These are phyloP conservation scores for Fonsecaea pugnacius DNA, from an alignment of 2,329 filamentous ascomycete genomes.

Conservation along the genomic window DNA sequence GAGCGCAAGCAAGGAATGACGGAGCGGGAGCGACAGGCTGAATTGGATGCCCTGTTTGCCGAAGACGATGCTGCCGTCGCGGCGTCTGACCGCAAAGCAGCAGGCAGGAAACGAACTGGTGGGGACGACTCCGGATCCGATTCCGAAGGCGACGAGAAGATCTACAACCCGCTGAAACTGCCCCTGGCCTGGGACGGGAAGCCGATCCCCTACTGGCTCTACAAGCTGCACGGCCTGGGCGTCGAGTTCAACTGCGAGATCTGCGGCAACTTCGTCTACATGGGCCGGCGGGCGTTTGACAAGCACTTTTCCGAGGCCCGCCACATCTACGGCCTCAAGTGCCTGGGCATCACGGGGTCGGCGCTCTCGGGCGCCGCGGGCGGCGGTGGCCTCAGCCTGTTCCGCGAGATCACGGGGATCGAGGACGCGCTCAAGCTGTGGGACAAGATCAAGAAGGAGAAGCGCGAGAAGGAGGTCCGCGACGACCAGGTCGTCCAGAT, in stretches of 20 bases:
- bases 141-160: constrained; percentile 78
- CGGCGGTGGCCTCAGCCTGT: constrained; percentile 75
- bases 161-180: constrained; percentile 96
- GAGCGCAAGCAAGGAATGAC: constrained; percentile 98
- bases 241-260: constrained; percentile 96
- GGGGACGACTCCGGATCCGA: constrained; percentile 67
- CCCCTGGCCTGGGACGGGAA: constrained; percentile 98
- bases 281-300: constrained; percentile 92
- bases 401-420: constrained; percentile 91
- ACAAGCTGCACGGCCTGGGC: constrained; percentile 92
- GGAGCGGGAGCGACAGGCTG: constrained; percentile 89
- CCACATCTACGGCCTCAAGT: constrained; percentile 92
- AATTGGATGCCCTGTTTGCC: constrained; percentile 82
- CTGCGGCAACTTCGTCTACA: constrained; percentile 98
- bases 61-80: constrained; percentile 55
- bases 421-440: constrained; percentile 85
- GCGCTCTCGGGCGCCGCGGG: constrained; percentile 22
- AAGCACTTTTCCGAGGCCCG: constrained; percentile 97
- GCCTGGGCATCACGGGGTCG: constrained; percentile 75
- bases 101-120: constrained; percentile 40
- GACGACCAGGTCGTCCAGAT: constrained; percentile 76
- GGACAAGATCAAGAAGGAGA: constrained; percentile 87
- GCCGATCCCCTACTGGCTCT: constrained; percentile 98
- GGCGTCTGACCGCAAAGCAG: constrained; percentile 35
- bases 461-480: constrained; percentile 71